Evolutionary conservation across 768 basidiomycete genomes (phyloP), one percentile per base, ranked within the genome.

Genomic region (Lentinula raphanica): DNA sequence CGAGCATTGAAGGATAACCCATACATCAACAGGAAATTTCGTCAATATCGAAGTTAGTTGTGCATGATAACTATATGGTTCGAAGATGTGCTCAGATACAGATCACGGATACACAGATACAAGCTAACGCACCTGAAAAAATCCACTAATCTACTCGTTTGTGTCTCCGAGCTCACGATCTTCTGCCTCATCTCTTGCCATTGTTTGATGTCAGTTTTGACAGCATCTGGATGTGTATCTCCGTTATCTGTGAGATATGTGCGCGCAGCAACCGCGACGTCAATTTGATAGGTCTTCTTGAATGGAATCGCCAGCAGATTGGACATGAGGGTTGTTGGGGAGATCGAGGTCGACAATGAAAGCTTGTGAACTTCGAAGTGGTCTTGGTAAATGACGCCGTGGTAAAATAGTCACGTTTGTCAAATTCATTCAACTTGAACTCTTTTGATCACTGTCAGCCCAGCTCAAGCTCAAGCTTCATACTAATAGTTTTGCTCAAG

Each of bases 171-270:
- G 54, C 77, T 77, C 3, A 81, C 71, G 13, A 68, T 76, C 49
- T 84, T 80, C 58, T 79, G 83, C 39, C 94, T 78, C 51, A 94
- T 72, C 2, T 71, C 66, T 51, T 86, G 84, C 84, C 94, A 92
- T 36, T 71, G 69, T 4, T 77, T 79, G 49, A 95, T 84, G 68
- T 97, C 95, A 66, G 78, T 77, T 66, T 77, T 85, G 75, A 92
- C 94, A 25, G 87, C 85, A 63, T 95, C 92, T 2, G 94, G 92
- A 65, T 94, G 90, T 32, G 84, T 82, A 27, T 87, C 85, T 1
- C 79, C 76, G 68, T 88, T 81, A 38, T 80, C 64, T n/a, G 76
- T 75, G 29, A 96, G 86, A 69, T 92, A 92, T 40, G 76, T 76
- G 36, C 85, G 80, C 0, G 86, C 76, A 1, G 82, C 69, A 21